Base-by-base conservation (phyloP, 2,329 filamentous ascomycete species). In the Exophiala calicioides region DNA sequence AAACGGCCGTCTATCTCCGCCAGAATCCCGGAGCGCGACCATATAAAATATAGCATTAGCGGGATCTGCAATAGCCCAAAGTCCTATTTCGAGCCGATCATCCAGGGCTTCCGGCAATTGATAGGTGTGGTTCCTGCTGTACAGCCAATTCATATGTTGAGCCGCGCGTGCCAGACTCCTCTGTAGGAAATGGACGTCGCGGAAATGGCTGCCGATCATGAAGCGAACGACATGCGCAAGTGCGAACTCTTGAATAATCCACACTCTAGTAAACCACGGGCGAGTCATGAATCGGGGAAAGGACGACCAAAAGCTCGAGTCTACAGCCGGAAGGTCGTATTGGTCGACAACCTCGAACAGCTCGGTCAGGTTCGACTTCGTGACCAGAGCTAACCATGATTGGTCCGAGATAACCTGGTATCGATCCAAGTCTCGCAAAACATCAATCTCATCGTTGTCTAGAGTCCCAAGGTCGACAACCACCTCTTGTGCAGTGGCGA, bases 181-280 rank as follows among this genome's bases (percentile, higher is more conserved):
- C 9, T 30, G n/a, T 10, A 48, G 16, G 31, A 36, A 48, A 2
- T n/a, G 12, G 5, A 23, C 24, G 23, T 35, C 30, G 1, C 32
- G 27, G 13, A 48, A 30, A 5, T 36, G 5, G 19, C 18, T 13
- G 16, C 48, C 48, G 12, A 51, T 44, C 36, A 51, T 27, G 26
- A 51, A 37, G 5, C 30, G 9, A 5, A 23, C 12, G 3, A 15
- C 27, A 8, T 32, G 12, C 9, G 56, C 53, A 8, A 58, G 44
- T 13, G 50, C 43, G 24, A 48, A 50, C 35, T 59, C 57, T 24
- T 58, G 57, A 7, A 58, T 44, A 3, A 59, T 44, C 57, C 57
- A 59, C 12, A 57, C 34, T 5, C 57, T 23, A 3, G 44, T 49
- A 36, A 55, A 59, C 52, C 56, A 59, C 6, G 51, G 40, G 4